These are phyloP conservation scores for Candida glucosophila DNA, from an alignment of 1,139 yeast genomes.

Conservation along the genomic window DNA sequence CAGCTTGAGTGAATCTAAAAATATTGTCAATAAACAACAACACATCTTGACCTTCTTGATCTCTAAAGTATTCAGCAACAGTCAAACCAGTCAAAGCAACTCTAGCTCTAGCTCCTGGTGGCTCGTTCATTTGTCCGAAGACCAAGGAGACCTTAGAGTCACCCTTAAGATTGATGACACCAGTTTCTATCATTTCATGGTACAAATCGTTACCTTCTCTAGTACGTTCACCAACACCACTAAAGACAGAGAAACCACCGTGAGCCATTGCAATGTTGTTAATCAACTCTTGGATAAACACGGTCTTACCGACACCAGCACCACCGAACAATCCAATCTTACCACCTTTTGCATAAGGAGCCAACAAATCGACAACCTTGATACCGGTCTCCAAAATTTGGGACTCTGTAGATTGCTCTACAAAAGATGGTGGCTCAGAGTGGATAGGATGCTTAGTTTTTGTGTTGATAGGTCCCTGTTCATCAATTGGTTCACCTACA, in stretches of 20 bases:
- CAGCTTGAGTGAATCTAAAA: conserved; percentile 99
- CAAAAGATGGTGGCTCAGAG: conserved; percentile 94
- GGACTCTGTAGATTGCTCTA: conserved; percentile 95
- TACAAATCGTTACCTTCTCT: conserved; percentile 99
- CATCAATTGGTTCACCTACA: conserved; percentile 99
- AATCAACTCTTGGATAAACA: conserved; percentile 98
- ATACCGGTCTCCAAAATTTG: conserved; percentile 99
- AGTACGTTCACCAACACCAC: conserved; percentile 99
- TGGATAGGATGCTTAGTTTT: conserved; percentile 95
- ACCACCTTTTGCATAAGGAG: conserved; percentile 99
- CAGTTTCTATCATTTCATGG: conserved; percentile 99
- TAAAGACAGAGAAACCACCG: conserved; percentile 99
- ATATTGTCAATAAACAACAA: conserved; percentile 98
- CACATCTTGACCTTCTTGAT: conserved; percentile 99
- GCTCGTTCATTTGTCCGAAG: conserved; percentile 99
- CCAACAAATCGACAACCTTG: conserved; percentile 98
- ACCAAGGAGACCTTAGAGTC: conserved; percentile 99
- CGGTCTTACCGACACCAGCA: conserved; percentile 99
- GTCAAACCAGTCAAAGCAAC: conserved; percentile 99
- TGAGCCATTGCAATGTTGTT: conserved; percentile 99
- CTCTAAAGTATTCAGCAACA: conserved; percentile 99
- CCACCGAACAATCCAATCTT: conserved; percentile 99
- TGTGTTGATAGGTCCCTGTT: conserved; percentile 95
- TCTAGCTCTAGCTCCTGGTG: conserved; percentile 99
- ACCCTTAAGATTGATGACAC: conserved; percentile 99